Base-by-base conservation (phyloP, 2,329 filamentous ascomycete genomes). In the Rhinocladiella mackenziei region DNA sequence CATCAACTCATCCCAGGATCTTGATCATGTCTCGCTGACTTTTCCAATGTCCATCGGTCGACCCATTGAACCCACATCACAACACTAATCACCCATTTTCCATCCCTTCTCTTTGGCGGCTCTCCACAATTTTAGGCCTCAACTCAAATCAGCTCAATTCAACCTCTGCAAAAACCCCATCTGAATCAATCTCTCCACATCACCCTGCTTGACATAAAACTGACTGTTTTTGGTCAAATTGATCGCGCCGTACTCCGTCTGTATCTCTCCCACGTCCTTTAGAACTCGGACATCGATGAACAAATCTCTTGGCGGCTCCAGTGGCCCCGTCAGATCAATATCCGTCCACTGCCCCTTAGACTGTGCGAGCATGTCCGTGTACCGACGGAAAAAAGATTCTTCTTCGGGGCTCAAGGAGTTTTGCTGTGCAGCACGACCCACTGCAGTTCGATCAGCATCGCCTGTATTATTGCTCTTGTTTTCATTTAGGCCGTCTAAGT, bases 291-390 rank as follows among this genome's bases (percentile, higher is more conserved):
- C 92, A 65, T 98, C 92, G 58, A 98, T 94, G 65, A 97, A 98
- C 40, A 98, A 70, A 66, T 98, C 92, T 57, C 81, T 80, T n/a
- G 92, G 92, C 17, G 92, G 92, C 61, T 95, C 89, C 61, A 98
- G 71, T 60, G 86, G 92, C 22, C 92, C 92, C 2, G 92, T 96
- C 42, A 98, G 72, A 66, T 98, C 92, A 55, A 98, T 85, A 63
- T 98, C 92, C 14, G 91, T 97, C 91, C 91, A 98, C 60, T 95
- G 89, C 1, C 92, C 92, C 65, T 98, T 98, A 67, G 94, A 96
- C 2, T 89, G 87, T n/a, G 91, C 88, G 43, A 98, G 71, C 55
- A 98, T 73, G 60, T 98, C 89, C 54, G 84, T 83, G 62, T 96
- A 98, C 60, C 89, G 84, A 48, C 91, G 77, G 45, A 95, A 86